A percentile compares a stretch with the other conserved stretches of the same genome.
Evolutionary conservation across 2,329 filamentous ascomycete genomes (phyloP).

Genomic region (Aspergillus sojae): DNA sequence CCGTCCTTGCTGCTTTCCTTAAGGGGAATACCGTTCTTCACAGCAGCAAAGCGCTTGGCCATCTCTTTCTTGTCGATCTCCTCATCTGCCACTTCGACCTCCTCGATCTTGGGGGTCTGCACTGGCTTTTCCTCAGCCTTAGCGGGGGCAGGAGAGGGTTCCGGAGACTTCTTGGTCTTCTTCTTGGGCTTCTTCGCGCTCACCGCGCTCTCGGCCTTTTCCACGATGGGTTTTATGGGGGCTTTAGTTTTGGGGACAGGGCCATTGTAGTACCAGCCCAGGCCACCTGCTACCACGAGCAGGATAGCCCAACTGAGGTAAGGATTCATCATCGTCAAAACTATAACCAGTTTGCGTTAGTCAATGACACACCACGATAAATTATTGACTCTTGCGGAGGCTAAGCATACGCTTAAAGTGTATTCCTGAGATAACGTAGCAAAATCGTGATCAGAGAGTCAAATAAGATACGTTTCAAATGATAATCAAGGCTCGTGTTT

Average conservation of each 20-base stretch:
- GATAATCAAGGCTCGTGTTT: not conserved
- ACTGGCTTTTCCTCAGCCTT: slow-evolving; percentile 36
- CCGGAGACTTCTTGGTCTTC: slow-evolving; percentile 37
- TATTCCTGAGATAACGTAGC: slow-evolving; percentile 13
- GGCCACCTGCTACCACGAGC: slow-evolving; percentile 43
- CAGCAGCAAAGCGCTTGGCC: slow-evolving; percentile 70
- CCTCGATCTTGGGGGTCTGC: slow-evolving; percentile 29
- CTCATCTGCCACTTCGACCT: slow-evolving; percentile 52
- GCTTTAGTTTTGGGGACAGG: slow-evolving; percentile 35
- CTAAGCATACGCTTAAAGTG: slow-evolving; percentile 12
- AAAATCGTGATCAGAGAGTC: slow-evolving; percentile 12
- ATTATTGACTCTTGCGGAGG: not conserved
- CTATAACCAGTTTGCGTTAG: slow-evolving; percentile 12
- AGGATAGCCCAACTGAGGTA: slow-evolving; percentile 49
- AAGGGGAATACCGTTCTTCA: slow-evolving; percentile 70
- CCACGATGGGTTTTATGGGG: slow-evolving; percentile 31
- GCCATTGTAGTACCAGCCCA: slow-evolving; percentile 47
- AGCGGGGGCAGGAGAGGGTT: slow-evolving; percentile 31
- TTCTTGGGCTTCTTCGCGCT: slow-evolving; percentile 47
- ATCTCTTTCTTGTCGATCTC: slow-evolving; percentile 73
- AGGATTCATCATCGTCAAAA: slow-evolving; percentile 44
- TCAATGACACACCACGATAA: not conserved
- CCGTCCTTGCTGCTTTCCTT: slow-evolving; percentile 28
- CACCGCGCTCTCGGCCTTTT: slow-evolving; percentile 37
- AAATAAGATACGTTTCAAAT: not conserved